These are phyloP conservation scores for Solidago caesia DNA, from an alignment of 129 eudicot genomes.

Conservation along the genomic window DNA sequence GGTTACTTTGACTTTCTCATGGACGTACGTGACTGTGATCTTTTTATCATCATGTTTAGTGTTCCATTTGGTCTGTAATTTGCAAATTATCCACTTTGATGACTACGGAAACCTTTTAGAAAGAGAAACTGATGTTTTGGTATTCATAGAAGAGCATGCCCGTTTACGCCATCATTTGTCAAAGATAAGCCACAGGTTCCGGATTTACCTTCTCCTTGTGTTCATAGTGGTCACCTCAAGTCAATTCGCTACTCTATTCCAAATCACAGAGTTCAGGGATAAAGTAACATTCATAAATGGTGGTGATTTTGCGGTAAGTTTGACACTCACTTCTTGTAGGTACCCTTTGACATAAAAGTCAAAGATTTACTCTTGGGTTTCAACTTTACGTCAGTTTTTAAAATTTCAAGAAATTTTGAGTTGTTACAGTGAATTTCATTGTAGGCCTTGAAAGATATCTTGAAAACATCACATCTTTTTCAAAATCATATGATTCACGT, in stretches of 20 bases:
- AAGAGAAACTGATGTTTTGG: slow-evolving; percentile 60
- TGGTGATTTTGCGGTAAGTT: slow-evolving; percentile 89
- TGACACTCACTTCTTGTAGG: background rate
- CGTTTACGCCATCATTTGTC: slow-evolving; percentile 62
- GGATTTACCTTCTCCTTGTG: slow-evolving; percentile 66
- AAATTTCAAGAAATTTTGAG: too few species aligned
- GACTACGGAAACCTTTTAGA: slow-evolving; percentile 72
- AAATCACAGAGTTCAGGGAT: slow-evolving; percentile 56
- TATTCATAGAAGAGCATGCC: slow-evolving; percentile 67
- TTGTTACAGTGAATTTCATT: background rate
- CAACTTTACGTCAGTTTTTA: background rate
- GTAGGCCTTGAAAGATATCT: background rate
- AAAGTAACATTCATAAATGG: slow-evolving; percentile 64
- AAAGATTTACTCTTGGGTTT: background rate
- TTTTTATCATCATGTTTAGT: slow-evolving; percentile 63
- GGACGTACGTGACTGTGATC: slow-evolving; percentile 58
- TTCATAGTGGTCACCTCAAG: slow-evolving; percentile 69
- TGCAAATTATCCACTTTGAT: slow-evolving; percentile 80
- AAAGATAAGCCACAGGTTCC: slow-evolving; percentile 84
- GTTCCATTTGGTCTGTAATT: slow-evolving; percentile 72
- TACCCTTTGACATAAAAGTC: slow-evolving; percentile 6
- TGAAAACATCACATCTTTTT: background rate
- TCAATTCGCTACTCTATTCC: slow-evolving; percentile 65
- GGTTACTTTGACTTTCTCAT: slow-evolving; percentile 50
- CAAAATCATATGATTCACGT: background rate